Conservation (phyloP, 164 flowering plant genomes). For the Stephania japonica region DNA sequence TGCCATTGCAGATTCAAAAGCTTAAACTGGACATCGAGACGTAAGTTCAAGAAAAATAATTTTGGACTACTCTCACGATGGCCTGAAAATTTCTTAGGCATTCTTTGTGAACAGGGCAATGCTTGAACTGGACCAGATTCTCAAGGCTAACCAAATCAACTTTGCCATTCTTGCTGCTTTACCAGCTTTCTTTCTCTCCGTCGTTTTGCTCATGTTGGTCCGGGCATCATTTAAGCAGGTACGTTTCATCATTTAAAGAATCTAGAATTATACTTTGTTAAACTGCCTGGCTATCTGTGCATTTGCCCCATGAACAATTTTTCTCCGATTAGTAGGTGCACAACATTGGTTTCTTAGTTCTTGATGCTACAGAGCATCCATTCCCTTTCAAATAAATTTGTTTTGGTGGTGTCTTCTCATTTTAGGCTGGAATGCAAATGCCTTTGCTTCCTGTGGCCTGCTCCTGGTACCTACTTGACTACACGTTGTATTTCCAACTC, state of each 20-base stretch:
- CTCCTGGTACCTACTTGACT: background rate
- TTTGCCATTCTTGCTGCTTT: slow-evolving; percentile 96
- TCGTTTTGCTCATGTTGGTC: slow-evolving; percentile 49
- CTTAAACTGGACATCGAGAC: slow-evolving; percentile 91
- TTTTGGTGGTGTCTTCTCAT: background rate
- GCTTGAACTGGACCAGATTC: slow-evolving; percentile 95
- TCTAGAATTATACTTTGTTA: background rate
- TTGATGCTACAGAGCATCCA: background rate
- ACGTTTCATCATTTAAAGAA: background rate
- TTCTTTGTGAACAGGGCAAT: slow-evolving; percentile 65
- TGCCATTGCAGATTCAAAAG: slow-evolving; percentile 81
- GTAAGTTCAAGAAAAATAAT: slow-evolving; percentile 39
- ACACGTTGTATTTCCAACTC: background rate
- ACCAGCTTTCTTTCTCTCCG: slow-evolving; percentile 80
- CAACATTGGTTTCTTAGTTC: background rate
- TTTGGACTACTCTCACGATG: background rate
- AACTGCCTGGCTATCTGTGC: background rate
- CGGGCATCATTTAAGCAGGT: slow-evolving; percentile 84
- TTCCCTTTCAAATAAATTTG: background rate
- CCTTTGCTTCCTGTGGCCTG: background rate
- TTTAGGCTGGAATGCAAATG: background rate
- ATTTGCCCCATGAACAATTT: background rate
- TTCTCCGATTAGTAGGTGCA: background rate
- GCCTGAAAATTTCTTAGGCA: slow-evolving; percentile 7
- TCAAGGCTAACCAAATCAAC: slow-evolving; percentile 93